A percentile compares a stretch with the other conserved stretches of the same genome.
These are phyloP conservation scores for Hevea brasiliensis DNA, from an alignment of 345 rosid genomes.

Conservation along the genomic window DNA sequence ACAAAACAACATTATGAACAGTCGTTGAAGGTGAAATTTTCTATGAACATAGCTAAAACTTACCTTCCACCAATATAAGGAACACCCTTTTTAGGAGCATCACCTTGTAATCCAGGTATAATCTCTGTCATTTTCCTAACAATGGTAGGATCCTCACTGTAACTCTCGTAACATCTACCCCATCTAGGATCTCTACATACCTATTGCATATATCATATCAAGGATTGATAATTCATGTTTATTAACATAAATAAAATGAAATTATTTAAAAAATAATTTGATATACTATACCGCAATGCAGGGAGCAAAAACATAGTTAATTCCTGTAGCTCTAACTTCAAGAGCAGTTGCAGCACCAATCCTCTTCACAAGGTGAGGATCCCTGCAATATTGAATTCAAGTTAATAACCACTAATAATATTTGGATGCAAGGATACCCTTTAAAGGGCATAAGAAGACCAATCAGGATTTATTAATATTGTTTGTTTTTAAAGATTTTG, in stretches of 20 bases:
- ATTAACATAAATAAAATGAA: too few species aligned
- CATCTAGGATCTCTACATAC: conserved; percentile 48
- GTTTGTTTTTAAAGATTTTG: too few species aligned
- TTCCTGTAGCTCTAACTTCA: conserved; percentile 35
- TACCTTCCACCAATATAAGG: conserved; percentile 37
- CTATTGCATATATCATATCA: not conserved
- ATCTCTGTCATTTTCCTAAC: conserved; percentile 30
- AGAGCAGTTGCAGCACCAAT: conserved; percentile 34
- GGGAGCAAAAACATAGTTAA: conserved; percentile 30
- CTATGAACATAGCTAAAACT: not conserved
- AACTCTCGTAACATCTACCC: conserved; percentile 47
- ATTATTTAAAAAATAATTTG: too few species aligned
- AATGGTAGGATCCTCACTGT: conserved; percentile 38
- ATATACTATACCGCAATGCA: conserved; percentile 23
- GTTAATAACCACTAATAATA: too few species aligned
- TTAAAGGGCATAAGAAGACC: too few species aligned
- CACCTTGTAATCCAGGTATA: conserved; percentile 44
- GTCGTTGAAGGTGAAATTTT: too few species aligned
- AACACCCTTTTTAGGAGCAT: conserved; percentile 21
- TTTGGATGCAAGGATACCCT: too few species aligned
- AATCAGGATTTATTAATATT: too few species aligned
- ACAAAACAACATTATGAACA: not conserved
- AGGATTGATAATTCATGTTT: too few species aligned
- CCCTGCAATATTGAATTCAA: conserved; percentile 8
- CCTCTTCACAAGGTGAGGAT: conserved; percentile 18